Percentiles rank a stretch among this genome's conserved stretches.
These are phyloP conservation scores for Sporobolomyces roseus DNA, from an alignment of 768 basidiomycete genomes.

Conservation along the genomic window DNA sequence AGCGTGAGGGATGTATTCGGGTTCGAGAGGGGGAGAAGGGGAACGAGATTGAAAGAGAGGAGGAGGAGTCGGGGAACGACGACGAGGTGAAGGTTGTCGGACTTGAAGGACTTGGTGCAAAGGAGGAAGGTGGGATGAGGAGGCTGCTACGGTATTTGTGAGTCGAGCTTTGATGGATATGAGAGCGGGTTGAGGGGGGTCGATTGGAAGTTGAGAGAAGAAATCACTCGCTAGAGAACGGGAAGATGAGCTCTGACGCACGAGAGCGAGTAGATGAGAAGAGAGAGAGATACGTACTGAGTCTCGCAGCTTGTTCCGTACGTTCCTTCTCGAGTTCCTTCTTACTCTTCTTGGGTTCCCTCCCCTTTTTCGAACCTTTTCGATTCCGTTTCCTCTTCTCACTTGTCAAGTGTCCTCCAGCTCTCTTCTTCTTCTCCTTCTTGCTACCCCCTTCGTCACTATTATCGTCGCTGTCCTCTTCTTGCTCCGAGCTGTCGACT, in stretches of 20 bases:
- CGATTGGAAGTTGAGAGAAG: background rate
- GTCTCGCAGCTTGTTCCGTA: too few species aligned
- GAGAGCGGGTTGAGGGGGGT: background rate
- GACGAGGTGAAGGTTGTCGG: background rate
- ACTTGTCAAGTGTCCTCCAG: too few species aligned
- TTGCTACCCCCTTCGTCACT: too few species aligned
- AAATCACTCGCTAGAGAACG: too few species aligned
- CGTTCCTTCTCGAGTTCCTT: background rate
- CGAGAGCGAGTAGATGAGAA: too few species aligned
- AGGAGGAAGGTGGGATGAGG: background rate
- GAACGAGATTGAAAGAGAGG: background rate
- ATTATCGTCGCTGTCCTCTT: background rate
- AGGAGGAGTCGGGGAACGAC: background rate
- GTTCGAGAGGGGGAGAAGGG: background rate
- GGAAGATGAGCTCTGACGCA: too few species aligned
- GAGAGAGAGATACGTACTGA: too few species aligned
- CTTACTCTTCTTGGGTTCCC: background rate
- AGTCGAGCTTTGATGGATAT: background rate
- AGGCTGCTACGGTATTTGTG: background rate
- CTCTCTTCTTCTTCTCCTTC: background rate
- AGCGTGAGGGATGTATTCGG: too few species aligned
- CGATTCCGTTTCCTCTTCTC: too few species aligned
- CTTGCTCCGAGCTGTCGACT: background rate
- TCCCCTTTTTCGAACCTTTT: background rate
- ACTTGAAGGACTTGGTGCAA: conserved; percentile 2